Conservation (phyloP, 305 asterid species). For the Fraxinus latifolia region DNA sequence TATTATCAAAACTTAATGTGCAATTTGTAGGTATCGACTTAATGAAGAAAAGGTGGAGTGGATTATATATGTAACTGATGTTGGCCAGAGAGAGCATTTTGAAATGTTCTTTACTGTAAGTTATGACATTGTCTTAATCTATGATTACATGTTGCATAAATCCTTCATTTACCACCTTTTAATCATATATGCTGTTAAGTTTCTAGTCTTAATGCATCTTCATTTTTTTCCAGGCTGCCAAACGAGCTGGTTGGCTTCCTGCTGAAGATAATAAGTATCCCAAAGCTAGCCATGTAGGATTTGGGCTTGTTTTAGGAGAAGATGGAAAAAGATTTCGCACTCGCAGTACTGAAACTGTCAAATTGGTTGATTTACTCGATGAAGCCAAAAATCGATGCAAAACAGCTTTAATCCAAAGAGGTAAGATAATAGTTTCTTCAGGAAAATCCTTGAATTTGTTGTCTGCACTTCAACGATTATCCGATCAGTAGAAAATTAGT, state of each 20-base stretch:
- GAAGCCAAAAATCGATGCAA: constrained; percentile 86
- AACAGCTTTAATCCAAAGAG: constrained; percentile 68
- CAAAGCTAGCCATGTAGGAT: constrained; percentile 76
- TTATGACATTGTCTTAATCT: constrained; percentile 9
- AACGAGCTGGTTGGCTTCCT: constrained; percentile 90
- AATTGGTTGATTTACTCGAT: constrained; percentile 78
- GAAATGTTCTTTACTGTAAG: constrained; percentile 89
- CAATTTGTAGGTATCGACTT: constrained; percentile 68
- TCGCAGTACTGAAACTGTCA: constrained; percentile 86
- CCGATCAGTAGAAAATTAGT: not conserved
- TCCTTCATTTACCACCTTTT: not conserved
- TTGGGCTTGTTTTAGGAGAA: constrained; percentile 88
- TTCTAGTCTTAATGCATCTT: constrained; percentile 16
- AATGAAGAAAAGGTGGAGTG: constrained; percentile 90
- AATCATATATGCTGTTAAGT: not conserved
- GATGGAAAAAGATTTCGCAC: constrained; percentile 88
- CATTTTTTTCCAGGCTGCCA: constrained; percentile 69
- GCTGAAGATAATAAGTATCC: constrained; percentile 59
- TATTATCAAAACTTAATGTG: constrained; percentile 9
- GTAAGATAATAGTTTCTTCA: constrained; percentile 31
- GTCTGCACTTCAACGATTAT: not conserved
- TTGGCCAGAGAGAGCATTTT: constrained; percentile 88
- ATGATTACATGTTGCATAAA: not conserved
- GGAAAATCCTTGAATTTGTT: not conserved
- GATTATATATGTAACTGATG: constrained; percentile 88